Conservation (phyloP, 1,284 basidiomycete genomes). For the Taiwanofungus camphoratus region DNA sequence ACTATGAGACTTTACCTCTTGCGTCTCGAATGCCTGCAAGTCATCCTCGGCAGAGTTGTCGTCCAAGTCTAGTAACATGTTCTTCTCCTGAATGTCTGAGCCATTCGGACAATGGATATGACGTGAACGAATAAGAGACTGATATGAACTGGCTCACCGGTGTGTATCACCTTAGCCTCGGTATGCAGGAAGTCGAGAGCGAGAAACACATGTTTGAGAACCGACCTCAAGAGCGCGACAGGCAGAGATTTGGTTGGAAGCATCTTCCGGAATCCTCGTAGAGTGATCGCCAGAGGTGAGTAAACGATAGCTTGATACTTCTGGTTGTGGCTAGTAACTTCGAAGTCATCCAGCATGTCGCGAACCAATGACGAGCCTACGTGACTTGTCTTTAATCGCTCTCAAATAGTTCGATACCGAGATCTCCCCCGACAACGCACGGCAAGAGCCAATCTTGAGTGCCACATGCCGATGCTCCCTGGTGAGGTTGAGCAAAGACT, state of each 20-base stretch:
- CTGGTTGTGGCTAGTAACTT: constrained; percentile 8
- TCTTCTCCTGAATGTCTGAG: constrained; percentile 12
- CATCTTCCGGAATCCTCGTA: constrained; percentile 8
- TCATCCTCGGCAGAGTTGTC: constrained; percentile 8
- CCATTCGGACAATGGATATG: background rate
- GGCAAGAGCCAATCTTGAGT: constrained; percentile 17
- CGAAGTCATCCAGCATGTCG: constrained; percentile 12
- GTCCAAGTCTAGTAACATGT: constrained; percentile 11
- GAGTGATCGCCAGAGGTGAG: constrained; percentile 16
- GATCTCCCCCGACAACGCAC: constrained; percentile 7
- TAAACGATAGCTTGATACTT: constrained; percentile 9
- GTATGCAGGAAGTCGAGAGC: constrained; percentile 20
- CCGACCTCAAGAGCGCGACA: constrained; percentile 2
- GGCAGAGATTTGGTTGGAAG: constrained; percentile 6
- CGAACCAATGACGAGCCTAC: constrained; percentile 6
- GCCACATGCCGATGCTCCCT: constrained; percentile 17
- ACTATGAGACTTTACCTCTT: constrained; percentile 8
- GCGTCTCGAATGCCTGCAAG: constrained; percentile 11
- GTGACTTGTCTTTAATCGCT: constrained; percentile 6
- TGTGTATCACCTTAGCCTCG: constrained; percentile 20
- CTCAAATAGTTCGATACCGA: constrained; percentile 8
- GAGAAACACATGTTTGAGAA: constrained; percentile 13
- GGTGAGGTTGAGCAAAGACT: constrained; percentile 4
- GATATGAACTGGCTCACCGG: constrained; percentile 10
- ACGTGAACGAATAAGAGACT: background rate